A percentile compares a stretch with the other conserved stretches of the same genome.
Conservation (phyloP, 2,329 filamentous ascomycete species). For the Cyanodermella asteris region DNA sequence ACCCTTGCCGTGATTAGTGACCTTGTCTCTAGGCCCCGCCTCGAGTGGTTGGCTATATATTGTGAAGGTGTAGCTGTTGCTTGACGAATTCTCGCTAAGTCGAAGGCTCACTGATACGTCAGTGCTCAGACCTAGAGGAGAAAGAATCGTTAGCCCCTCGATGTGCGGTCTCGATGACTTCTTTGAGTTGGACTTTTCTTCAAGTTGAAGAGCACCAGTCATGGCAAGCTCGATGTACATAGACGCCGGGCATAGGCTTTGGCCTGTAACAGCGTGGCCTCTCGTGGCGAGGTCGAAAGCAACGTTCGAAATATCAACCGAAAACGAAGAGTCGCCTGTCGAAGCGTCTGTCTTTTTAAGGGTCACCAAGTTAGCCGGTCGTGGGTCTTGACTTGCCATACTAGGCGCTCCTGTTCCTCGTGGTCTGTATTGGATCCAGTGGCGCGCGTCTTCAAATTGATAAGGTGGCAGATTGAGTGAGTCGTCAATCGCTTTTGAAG, state of each 20-base stretch:
- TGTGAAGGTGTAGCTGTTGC: constrained; percentile 2
- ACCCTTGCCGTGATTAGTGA: constrained; percentile 1
- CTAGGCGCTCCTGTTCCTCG: neutral
- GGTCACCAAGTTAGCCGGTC: neutral
- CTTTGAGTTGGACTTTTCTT: neutral
- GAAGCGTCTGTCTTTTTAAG: constrained; percentile 1
- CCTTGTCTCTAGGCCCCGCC: neutral
- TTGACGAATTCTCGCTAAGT: neutral
- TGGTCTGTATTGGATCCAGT: constrained; percentile 4
- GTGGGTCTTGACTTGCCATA: neutral
- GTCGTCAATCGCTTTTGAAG: constrained; percentile 10
- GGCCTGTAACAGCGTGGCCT: constrained; percentile 5
- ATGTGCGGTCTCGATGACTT: constrained; percentile 1
- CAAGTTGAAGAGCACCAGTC: constrained; percentile 1
- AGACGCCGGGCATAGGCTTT: constrained; percentile 6
- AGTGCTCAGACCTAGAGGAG: constrained; percentile 2
- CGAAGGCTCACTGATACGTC: neutral
- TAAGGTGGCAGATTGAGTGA: constrained; percentile 4
- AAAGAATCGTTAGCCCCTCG: constrained; percentile 1
- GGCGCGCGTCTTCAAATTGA: constrained; percentile 5
- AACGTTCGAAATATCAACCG: neutral
- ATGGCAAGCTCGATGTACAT: constrained; percentile 7
- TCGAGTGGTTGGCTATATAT: constrained; percentile 1
- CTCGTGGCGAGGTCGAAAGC: neutral
- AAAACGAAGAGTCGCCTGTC: constrained; percentile 1